Conservation (phyloP, 352 stramenopile species). For the Peronospora tabacina region DNA sequence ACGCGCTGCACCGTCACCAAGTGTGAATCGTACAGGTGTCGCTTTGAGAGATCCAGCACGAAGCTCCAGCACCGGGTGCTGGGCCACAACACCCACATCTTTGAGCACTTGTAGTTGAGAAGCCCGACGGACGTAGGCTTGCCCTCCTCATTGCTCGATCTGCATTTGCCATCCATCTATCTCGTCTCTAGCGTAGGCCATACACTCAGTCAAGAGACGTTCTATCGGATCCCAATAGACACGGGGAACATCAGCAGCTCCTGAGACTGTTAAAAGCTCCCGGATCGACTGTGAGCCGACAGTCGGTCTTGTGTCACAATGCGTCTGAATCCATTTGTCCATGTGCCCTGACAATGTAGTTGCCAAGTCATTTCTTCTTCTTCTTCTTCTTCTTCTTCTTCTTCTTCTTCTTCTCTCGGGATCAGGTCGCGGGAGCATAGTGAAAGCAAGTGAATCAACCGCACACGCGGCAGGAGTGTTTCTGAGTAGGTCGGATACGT, state of each 20-base stretch:
- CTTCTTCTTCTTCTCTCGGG: no score
- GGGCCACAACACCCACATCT: conserved; percentile 44
- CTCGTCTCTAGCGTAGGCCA: conserved; percentile 41
- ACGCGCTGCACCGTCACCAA: conserved; percentile 40
- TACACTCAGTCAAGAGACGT: conserved; percentile 51
- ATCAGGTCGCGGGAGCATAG: no score
- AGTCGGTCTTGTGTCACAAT: no score
- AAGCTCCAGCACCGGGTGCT: conserved; percentile 55
- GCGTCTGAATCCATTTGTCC: conserved; percentile 50
- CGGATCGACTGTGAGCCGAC: no score
- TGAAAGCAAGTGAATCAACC: no score
- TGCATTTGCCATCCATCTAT: conserved; percentile 56
- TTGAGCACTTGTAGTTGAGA: conserved; percentile 47
- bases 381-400: no score
- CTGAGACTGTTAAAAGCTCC: conserved; percentile 29
- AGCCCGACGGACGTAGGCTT: conserved; percentile 42
- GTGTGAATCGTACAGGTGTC: conserved; percentile 50
- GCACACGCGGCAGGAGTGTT: no score
- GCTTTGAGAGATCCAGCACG: conserved; percentile 42
- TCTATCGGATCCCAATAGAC: conserved; percentile 41
- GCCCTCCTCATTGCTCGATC: conserved; percentile 45
- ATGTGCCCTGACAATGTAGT: conserved; percentile 45
- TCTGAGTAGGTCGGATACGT: no score
- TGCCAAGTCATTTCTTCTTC: conserved; percentile 64
- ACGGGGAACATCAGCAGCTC: conserved; percentile 27